Conservation (phyloP, 768 basidiomycete genomes). For the Leccinum pellstonianum region DNA sequence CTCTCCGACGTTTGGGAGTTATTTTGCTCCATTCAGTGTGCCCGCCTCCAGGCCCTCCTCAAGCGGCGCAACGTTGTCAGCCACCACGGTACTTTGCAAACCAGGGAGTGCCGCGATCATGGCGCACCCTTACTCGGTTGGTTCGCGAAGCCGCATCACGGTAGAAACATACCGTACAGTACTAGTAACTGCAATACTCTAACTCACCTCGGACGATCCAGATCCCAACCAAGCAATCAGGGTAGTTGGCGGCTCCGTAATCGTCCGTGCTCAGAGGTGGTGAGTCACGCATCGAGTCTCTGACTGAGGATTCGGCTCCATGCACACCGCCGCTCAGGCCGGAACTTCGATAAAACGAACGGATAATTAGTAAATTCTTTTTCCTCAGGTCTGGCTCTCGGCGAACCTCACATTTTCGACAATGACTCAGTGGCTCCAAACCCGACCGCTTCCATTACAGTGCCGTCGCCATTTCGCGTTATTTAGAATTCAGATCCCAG, state of each 20-base stretch:
- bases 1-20: slow-evolving; percentile 22
- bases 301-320: not conserved
- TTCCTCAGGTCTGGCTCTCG: not conserved
- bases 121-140: slow-evolving; percentile 5
- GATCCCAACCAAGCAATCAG: not conserved
- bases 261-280: not conserved
- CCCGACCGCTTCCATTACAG: not conserved
- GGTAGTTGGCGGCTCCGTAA: not conserved
- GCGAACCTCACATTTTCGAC: not conserved
- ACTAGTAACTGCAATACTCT: not conserved
- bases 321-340: not conserved
- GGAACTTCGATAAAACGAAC: not conserved
- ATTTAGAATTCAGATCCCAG: not conserved
- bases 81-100: slow-evolving; percentile 1
- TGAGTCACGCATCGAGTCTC: not conserved
- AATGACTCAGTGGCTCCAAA: not conserved
- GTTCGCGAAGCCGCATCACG: slow-evolving; percentile 1
- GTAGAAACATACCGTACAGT: not conserved
- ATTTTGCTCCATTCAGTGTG: slow-evolving; percentile 13
- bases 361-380: not conserved
- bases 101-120: slow-evolving; percentile 1
- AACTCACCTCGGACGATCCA: not conserved
- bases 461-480: not conserved
- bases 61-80: not conserved
- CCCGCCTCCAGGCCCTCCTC: not conserved